phyloP scores from a whole-genome alignment of 257 asterid species.

The Solanum ossicruentum region DNA sequence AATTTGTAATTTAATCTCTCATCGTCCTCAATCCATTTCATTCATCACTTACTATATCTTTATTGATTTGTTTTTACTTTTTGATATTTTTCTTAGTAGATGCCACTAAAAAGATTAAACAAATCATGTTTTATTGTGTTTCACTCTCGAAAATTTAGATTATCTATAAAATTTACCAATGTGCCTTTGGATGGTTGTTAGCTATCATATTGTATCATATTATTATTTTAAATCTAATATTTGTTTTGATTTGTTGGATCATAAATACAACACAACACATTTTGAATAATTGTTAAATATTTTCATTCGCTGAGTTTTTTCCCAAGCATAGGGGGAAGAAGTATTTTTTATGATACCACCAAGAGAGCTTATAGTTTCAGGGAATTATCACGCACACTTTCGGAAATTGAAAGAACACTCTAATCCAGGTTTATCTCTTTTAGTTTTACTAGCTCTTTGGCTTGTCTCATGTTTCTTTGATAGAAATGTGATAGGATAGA shows the following conservation, averaged over 20 bases:
- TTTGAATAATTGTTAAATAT: too few species aligned
- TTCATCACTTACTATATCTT: background rate
- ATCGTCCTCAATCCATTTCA: background rate
- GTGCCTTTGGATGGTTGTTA: too few species aligned
- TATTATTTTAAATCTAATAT: too few species aligned
- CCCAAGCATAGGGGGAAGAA: conserved; percentile 17
- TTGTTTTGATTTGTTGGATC: too few species aligned
- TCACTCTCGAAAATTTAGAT: too few species aligned
- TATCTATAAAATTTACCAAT: too few species aligned
- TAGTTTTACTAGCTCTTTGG: background rate
- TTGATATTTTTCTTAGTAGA: background rate
- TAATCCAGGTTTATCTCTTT: conserved; percentile 20
- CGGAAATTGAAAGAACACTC: conserved; percentile 18
- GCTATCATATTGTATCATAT: background rate
- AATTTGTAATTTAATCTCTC: background rate
- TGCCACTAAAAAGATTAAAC: background rate
- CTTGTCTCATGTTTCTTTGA: too few species aligned
- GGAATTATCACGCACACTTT: background rate
- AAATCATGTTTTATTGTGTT: background rate
- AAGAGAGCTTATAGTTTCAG: background rate
- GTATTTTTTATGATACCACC: conserved; percentile 14
- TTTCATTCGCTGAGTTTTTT: conserved; percentile 7
- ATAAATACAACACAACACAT: too few species aligned
- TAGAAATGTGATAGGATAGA: too few species aligned
- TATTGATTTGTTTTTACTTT: background rate